These are phyloP conservation scores for Entrophospora sp. DNA, from an alignment of 192 early-diverging fungal genomes.

Conservation along the genomic window DNA sequence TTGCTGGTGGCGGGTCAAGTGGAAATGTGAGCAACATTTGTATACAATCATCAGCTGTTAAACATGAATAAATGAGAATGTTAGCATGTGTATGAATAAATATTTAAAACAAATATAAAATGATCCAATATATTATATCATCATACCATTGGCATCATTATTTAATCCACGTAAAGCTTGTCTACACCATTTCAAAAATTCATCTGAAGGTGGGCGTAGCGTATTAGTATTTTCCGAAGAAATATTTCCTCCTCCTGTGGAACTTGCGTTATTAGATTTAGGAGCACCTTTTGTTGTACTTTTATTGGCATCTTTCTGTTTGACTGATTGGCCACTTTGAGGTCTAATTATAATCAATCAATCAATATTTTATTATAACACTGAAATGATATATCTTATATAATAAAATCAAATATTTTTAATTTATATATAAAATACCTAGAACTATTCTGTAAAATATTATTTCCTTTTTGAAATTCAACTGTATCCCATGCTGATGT, in stretches of 20 bases:
- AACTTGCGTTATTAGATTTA: not conserved
- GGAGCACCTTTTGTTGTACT: too few species aligned
- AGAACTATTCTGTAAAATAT: not conserved
- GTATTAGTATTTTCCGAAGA: conserved; percentile 20
- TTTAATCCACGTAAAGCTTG: conserved; percentile 50
- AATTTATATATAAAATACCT: too few species aligned
- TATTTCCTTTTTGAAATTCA: not conserved
- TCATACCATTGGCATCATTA: conserved; percentile 40
- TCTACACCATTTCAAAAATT: conserved; percentile 68
- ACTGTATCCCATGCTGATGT: not conserved
- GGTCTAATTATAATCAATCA: too few species aligned
- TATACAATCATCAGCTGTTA: conserved; percentile 58
- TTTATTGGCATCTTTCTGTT: too few species aligned
- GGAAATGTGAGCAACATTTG: conserved; percentile 71
- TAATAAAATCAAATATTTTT: too few species aligned
- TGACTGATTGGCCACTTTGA: too few species aligned
- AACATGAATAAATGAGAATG: not conserved
- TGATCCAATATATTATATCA: not conserved
- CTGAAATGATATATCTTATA: too few species aligned
- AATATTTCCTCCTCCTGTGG: not conserved
- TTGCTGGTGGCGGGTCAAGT: conserved; percentile 47
- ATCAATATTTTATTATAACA: too few species aligned
- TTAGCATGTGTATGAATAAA: not conserved
- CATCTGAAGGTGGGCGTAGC: conserved; percentile 43
- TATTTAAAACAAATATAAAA: not conserved